phyloP scores from a whole-genome alignment of 1,284 basidiomycete species.

The Heterobasidion parviporum region DNA sequence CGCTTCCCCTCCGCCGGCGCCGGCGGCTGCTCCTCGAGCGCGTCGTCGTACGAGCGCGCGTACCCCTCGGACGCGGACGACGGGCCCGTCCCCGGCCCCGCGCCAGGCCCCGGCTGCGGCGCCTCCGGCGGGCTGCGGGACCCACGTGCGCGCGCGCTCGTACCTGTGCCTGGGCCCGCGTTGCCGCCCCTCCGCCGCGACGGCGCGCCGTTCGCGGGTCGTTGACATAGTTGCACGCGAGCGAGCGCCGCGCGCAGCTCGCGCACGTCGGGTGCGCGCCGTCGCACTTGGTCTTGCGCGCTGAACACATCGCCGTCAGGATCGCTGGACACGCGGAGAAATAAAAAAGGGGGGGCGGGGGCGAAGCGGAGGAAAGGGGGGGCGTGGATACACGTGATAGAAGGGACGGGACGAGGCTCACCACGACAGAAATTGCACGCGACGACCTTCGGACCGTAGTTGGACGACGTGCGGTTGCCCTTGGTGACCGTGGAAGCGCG shows the following conservation, averaged over 20 bases:
- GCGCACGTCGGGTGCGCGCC: constrained; percentile 71
- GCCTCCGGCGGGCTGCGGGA: not conserved
- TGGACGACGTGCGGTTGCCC: constrained; percentile 32
- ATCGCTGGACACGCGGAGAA: not conserved
- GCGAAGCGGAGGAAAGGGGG: not conserved
- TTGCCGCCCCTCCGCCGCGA: constrained; percentile 6
- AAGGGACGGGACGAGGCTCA: constrained; percentile 24
- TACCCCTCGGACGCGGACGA: not conserved
- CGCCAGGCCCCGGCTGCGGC: constrained; percentile 7
- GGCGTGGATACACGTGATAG: not conserved
- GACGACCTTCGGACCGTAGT: constrained; percentile 73
- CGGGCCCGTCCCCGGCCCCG: not conserved
- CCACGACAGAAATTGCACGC: constrained; percentile 80
- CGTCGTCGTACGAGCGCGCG: constrained; percentile 5
- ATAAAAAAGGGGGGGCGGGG: not conserved
- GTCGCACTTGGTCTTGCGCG: constrained; percentile 79
- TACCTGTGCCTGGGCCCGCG: not conserved
- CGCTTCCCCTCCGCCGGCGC: not conserved
- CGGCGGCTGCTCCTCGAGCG: not conserved
- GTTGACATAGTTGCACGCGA: constrained; percentile 73
- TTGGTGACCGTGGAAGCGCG: constrained; percentile 63
- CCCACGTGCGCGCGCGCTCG: constrained; percentile 7
- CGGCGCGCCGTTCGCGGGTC: constrained; percentile 26
- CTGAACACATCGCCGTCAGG: constrained; percentile 26
- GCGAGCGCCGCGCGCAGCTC: constrained; percentile 63